Conservation (phyloP, 2,329 filamentous ascomycete genomes). For the Thielaviopsis ethacetica region DNA sequence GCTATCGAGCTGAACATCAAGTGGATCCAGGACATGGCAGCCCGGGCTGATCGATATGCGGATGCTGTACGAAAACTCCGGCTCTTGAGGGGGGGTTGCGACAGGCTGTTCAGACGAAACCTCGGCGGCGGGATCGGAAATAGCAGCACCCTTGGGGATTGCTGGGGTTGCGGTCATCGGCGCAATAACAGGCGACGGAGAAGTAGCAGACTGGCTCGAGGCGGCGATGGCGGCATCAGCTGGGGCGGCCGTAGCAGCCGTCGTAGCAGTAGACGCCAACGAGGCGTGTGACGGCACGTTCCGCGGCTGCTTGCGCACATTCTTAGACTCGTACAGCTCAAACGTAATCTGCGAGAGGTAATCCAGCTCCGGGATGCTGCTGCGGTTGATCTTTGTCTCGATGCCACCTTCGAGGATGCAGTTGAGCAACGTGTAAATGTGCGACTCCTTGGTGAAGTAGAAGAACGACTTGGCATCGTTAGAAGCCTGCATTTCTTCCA, state of each 20-base stretch:
- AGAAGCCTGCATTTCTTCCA: conserved; percentile 93
- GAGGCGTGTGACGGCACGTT: conserved; percentile 18
- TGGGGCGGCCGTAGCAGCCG: background rate
- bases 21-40: conserved; percentile 88
- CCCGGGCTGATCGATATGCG: conserved; percentile 91
- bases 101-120: conserved; percentile 10
- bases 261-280: background rate
- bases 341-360: conserved; percentile 97
- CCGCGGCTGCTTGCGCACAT: conserved; percentile 30
- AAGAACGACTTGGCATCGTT: conserved; percentile 91
- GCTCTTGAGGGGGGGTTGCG: conserved; percentile 36
- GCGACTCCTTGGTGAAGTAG: conserved; percentile 98
- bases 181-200: background rate
- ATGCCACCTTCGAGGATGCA: conserved; percentile 95
- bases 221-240: background rate
- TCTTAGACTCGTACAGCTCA: conserved; percentile 90
- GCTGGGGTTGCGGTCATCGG: background rate
- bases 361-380: conserved; percentile 90
- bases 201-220: background rate
- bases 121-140: background rate
- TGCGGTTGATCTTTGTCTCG: conserved; percentile 89
- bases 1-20: conserved; percentile 91
- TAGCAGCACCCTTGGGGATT: background rate
- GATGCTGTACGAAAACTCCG: conserved; percentile 84
- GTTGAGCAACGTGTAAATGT: conserved; percentile 95